phyloP scores from a whole-genome alignment of 345 rosid species.

The Eucalyptus regnans region DNA sequence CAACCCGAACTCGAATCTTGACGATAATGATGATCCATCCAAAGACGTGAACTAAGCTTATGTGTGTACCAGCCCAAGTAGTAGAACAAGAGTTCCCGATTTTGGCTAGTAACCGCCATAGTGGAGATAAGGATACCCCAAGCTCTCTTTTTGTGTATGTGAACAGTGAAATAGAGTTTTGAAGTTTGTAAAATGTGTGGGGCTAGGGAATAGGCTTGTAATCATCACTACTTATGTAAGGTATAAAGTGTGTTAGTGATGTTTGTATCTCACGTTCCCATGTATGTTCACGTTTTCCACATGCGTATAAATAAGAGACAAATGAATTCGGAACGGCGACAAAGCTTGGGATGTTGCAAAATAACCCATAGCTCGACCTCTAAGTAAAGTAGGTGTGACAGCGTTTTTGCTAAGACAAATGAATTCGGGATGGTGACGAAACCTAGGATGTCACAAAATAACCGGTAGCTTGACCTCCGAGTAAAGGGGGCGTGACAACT shows the following conservation, averaged over 20 bases:
- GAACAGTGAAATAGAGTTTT: no score
- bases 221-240: no score
- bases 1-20: rapidly evolving
- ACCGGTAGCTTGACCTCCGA: rapidly evolving
- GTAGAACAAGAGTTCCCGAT: no score
- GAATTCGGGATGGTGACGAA: rapidly evolving
- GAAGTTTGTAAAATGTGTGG: no score
- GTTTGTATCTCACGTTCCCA: no score
- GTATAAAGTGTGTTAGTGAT: no score
- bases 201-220: rapidly evolving
- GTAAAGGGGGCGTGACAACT: no score
- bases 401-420: rapidly evolving
- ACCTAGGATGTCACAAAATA: no score
- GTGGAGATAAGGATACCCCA: no score
- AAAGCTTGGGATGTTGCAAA: rapidly evolving
- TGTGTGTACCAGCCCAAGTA: rapidly evolving
- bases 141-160: no score
- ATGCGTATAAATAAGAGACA: no score
- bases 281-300: rapidly evolving
- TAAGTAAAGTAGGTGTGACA: rapidly evolving
- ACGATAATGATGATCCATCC: rapidly evolving
- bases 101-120: no score
- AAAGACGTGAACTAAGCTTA: rapidly evolving
- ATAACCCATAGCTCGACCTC: rapidly evolving
- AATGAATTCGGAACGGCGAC: rapidly evolving